These are phyloP conservation scores for Populus deltoides DNA, from an alignment of 345 rosid species.

Conservation along the genomic window DNA sequence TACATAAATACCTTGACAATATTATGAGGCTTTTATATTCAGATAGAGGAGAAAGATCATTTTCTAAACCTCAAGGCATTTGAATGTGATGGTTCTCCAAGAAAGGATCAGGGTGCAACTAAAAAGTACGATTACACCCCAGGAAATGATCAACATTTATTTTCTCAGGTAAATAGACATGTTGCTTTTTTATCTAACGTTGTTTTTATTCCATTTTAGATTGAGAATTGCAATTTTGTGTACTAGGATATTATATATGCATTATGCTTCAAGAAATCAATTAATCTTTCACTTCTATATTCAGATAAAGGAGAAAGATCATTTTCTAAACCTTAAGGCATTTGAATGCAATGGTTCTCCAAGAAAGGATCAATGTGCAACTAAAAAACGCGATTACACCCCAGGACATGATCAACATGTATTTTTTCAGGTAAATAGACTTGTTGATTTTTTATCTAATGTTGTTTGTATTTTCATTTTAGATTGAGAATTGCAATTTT, in stretches of 20 bases:
- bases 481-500: background rate
- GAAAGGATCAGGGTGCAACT: conserved; percentile 5
- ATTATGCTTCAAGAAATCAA: too few relatives aligned
- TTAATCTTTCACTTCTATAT: too few relatives aligned
- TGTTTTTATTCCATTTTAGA: background rate
- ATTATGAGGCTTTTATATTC: background rate
- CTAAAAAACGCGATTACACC: background rate
- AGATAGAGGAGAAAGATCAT: background rate
- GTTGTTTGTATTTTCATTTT: background rate
- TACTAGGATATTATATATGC: too few relatives aligned
- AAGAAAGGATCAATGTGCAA: conserved; percentile 14
- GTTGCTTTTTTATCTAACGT: background rate
- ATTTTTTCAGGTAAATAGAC: conserved; percentile 14
- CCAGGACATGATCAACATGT: conserved; percentile 13
- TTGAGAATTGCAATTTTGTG: too few relatives aligned
- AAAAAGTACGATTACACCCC: background rate
- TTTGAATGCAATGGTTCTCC: conserved; percentile 8
- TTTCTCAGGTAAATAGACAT: background rate
- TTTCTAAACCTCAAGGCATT: background rate
- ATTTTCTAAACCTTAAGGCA: background rate
- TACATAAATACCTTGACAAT: too few relatives aligned
- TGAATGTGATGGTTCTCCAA: background rate
- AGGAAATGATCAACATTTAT: conserved; percentile 10
- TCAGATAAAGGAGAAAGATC: too few relatives aligned
- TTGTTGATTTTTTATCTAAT: background rate